Evolutionary conservation across 768 basidiomycete genomes (phyloP), one percentile per base, ranked within the genome.

Genomic region (Mycena filopes): DNA sequence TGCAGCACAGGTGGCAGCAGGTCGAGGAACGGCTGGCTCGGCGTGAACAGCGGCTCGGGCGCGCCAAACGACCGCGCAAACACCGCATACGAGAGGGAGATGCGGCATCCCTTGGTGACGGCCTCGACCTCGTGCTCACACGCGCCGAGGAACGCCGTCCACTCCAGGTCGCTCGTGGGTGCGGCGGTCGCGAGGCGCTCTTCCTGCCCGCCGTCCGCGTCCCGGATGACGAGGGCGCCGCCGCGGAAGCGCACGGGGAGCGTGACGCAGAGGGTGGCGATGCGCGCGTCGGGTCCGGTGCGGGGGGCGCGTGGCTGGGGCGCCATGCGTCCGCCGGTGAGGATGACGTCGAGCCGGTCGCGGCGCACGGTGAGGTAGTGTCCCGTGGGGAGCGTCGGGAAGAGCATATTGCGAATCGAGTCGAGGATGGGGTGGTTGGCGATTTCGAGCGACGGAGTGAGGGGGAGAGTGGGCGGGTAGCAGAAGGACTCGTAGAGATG

Each of bases 401-500:
- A 93, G n/a, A 95, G 80, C 0, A 88, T 81, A 60, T 80, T 87
- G 49, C 88, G 87, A 23, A 94, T 81, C 0, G 92, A 88, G 67
- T 93, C 92, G 65, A 95, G 85, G 73, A 95, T 89, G 4, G 93
- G 93, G 72, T 92, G 91, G 74, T 90, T 93, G 21, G 92, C 84
- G 66, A 95, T 83, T 70, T 95, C 93, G 69, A 94, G 85, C 0
- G 93, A 90, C 26, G 89, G 81, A 0, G 90, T 92, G 61, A 93
- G 78, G 20, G 92, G 90, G 49, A 92, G 87, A 56, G 83, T 89
- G 10, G 87, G 80, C 10, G 92, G 93, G 76, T 88, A 94, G 76
- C 87, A 89, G 23, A 92, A 81, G 0, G 90, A 87, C 68, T 92
- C 90, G 65, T 87, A 86, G 1, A 82, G 78, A 70, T 86, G 88